Evolutionary conservation across 1,139 yeast species (phyloP).

Genomic region (Yamadazyma dendronema): DNA sequence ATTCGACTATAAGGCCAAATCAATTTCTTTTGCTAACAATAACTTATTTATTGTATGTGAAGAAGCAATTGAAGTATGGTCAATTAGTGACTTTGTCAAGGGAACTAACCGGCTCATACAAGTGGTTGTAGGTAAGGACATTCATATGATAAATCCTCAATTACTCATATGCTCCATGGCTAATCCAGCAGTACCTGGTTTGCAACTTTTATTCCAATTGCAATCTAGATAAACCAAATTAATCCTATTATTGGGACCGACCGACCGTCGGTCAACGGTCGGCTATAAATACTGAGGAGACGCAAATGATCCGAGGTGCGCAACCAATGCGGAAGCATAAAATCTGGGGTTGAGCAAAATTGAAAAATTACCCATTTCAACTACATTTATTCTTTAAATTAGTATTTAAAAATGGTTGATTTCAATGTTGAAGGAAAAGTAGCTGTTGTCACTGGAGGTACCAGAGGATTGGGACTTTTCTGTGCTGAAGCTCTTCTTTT

Average conservation of each 20-base stretch:
- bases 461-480: conserved; percentile 70
- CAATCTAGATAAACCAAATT: not conserved
- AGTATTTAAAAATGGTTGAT: conserved; percentile 33
- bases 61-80: conserved; percentile 71
- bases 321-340: not conserved
- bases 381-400: not conserved
- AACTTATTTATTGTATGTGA: conserved; percentile 63
- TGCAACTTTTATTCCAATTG: conserved; percentile 52
- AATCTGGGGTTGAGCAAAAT: conserved; percentile 2
- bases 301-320: too few species aligned
- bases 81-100: conserved; percentile 50
- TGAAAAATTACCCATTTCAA: not conserved
- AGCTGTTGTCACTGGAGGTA: conserved; percentile 78
- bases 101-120: conserved; percentile 61
- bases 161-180: conserved; percentile 59
- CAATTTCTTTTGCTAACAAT: conserved; percentile 56
- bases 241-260: too few species aligned
- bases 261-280: too few species aligned
- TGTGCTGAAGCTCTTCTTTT: conserved; percentile 65
- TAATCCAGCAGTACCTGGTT: conserved; percentile 64
- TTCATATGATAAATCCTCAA: conserved; percentile 42
- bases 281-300: too few species aligned
- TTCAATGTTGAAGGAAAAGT: conserved; percentile 59
- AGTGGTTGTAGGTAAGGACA: conserved; percentile 70
- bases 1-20: conserved; percentile 61